Conservation (phyloP, 2,329 filamentous ascomycete genomes). For the Coniochaeta sp. region DNA sequence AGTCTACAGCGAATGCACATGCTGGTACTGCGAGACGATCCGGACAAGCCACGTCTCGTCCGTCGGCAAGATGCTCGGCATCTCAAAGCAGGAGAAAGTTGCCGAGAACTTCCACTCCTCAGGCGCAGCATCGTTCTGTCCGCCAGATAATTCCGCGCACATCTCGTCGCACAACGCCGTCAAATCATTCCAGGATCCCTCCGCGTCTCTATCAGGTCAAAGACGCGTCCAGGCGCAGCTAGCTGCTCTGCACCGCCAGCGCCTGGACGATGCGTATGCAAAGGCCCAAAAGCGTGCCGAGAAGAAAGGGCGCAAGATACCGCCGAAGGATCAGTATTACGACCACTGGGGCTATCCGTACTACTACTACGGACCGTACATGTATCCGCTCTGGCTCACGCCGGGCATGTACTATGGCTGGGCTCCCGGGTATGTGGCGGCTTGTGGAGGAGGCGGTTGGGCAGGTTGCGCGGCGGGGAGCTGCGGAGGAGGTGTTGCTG, state of each 20-base stretch:
- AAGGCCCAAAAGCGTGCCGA: conserved; percentile 42
- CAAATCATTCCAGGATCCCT: conserved; percentile 13
- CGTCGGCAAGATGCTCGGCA: conserved; percentile 34
- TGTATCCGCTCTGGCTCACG: conserved; percentile 33
- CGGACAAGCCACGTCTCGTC: conserved; percentile 46
- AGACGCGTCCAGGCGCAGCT: conserved; percentile 28
- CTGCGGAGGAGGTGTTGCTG: conserved; percentile 36
- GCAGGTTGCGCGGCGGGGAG: conserved; percentile 39
- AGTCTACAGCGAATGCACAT: conserved; percentile 70
- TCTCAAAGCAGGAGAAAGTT: conserved; percentile 36
- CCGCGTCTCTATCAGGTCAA: conserved; percentile 6
- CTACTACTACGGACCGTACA: conserved; percentile 38
- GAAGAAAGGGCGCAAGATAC: conserved; percentile 39
- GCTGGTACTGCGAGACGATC: conserved; percentile 75
- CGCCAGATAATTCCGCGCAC: conserved; percentile 55
- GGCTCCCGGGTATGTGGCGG: conserved; percentile 25
- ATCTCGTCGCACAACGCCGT: conserved; percentile 69
- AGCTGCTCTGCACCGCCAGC: conserved; percentile 19
- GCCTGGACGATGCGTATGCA: conserved; percentile 47
- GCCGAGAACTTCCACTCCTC: conserved; percentile 39
- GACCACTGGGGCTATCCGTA: conserved; percentile 47
- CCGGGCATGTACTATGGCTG: conserved; percentile 38
- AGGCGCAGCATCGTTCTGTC: conserved; percentile 38
- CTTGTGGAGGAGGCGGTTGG: conserved; percentile 25
- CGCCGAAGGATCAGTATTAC: conserved; percentile 40